Conservation (phyloP, 768 basidiomycete species). For the Tephrocybe sp. region DNA sequence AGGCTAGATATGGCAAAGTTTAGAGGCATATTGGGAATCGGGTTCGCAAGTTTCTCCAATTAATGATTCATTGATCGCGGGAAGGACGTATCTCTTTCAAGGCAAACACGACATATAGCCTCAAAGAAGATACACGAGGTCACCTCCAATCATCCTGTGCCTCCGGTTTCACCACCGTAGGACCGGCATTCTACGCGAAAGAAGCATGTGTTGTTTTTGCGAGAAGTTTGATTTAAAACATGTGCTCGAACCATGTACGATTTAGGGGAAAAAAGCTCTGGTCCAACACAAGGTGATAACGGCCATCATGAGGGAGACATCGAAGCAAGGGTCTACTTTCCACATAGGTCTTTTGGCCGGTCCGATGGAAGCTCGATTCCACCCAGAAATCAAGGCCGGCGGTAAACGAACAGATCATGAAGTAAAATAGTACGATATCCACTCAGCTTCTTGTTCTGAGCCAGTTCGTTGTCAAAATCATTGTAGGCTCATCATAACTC, state of each 20-base stretch:
- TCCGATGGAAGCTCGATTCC: neutral
- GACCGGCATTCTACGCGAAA: too few species aligned
- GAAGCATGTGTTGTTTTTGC: neutral
- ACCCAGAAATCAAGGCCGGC: neutral
- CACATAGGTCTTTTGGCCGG: neutral
- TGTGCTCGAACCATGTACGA: neutral
- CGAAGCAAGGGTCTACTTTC: neutral
- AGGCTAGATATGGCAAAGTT: neutral
- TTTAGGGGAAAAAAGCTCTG: neutral
- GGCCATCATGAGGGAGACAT: constrained; percentile 11
- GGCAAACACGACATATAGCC: too few species aligned
- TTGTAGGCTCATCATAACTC: too few species aligned
- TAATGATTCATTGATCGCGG: too few species aligned
- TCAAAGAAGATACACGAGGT: too few species aligned
- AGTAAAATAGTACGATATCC: too few species aligned
- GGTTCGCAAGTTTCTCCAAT: too few species aligned
- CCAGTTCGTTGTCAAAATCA: neutral
- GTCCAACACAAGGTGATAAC: neutral
- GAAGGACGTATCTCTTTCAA: too few species aligned
- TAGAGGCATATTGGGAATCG: neutral
- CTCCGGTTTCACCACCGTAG: too few species aligned
- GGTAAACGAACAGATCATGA: too few species aligned
- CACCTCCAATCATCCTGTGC: too few species aligned
- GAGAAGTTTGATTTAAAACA: neutral
- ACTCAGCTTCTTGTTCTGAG: neutral